Evolutionary conservation across 768 basidiomycete species (phyloP), one percentile per base, ranked within the genome.

Genomic region (Cystofilobasidium capitatum): DNA sequence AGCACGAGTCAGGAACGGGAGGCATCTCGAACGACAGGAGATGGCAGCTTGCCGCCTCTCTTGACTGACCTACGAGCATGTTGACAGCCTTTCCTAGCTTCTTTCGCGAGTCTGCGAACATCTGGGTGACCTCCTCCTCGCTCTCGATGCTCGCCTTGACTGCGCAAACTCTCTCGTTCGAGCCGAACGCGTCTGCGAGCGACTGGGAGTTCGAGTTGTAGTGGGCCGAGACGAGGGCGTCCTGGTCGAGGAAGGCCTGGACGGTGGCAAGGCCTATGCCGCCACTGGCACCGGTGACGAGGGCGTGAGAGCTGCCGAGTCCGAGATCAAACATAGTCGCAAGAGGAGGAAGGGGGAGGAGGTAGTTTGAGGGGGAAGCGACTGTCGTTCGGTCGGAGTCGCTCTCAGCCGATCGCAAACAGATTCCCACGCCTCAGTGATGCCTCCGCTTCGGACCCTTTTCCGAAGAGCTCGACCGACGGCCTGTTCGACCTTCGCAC

Each of bases 201-300:
- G 82, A 74, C 0, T 73, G 72, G 22, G 75, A 70, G 60, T 81
- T 84, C 10, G 82, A 80, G 74, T 86, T 84, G 75, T 85, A 89
- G 73, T 88, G 86, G 0, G 86, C 86, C 0, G 86, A 84, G 13
- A 89, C 86, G 61, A 80, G 81, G 0, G 87, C 86, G 12, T 85
- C 86, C 70, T 86, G 85, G 84, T 86, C 79, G 37, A 85, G 79
- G 73, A 84, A 88, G 0, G 82, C 73, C 16, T 79, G 79, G 20
- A 80, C 79, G 4, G 84, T 86, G 71, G 82, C 84, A 0, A 87
- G 78, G 12, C 88, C 88, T 40, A 89, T 88, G 0, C 86, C 87
- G 4, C 87, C 87, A 71, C 84, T 87, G 2, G 87, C 86, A 58
- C 88, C 88, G 85, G 73, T 71, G 35, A 88, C 80, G 22, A 88